Percentiles rank a stretch among this genome's conserved stretches.
phyloP scores from a whole-genome alignment of 177 flowering plant genomes.

The Vitis hybrid region DNA sequence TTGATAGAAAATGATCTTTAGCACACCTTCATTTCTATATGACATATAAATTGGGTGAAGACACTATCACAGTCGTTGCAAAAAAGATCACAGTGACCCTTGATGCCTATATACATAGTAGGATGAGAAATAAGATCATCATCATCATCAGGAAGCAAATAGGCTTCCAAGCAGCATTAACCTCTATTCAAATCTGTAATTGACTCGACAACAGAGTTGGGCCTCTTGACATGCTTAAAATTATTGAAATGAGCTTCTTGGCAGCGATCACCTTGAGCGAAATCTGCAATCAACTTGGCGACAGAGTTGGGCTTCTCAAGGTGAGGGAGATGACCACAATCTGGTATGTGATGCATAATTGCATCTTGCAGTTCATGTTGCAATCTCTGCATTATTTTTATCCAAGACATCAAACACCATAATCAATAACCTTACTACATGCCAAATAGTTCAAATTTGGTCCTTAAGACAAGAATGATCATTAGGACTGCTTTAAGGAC shows the following conservation, averaged over 20 bases:
- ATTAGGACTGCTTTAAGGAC: no score
- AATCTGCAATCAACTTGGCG: conserved; percentile 55
- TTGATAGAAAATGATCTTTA: no score
- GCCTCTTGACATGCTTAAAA: no score
- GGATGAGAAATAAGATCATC: neutral
- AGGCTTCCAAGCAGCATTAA: no score
- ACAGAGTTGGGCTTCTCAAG: conserved; percentile 65
- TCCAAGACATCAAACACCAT: neutral
- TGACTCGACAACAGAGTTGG: no score
- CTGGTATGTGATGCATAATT: conserved; percentile 44
- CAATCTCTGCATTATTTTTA: conserved; percentile 47
- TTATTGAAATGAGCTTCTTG: neutral
- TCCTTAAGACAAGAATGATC: no score
- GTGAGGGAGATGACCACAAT: conserved; percentile 82
- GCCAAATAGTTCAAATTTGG: no score
- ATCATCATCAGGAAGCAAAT: neutral
- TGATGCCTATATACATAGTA: neutral
- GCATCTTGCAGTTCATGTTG: conserved; percentile 63
- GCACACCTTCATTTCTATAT: no score
- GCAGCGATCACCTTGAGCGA: conserved; percentile 25
- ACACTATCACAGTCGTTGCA: no score
- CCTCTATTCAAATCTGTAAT: no score
- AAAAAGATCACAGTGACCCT: neutral
- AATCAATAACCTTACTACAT: neutral
- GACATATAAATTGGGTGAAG: no score